These are phyloP conservation scores for Encephalitozoon hellem DNA, from an alignment of 371 early-diverging fungal genomes.

Conservation along the genomic window DNA sequence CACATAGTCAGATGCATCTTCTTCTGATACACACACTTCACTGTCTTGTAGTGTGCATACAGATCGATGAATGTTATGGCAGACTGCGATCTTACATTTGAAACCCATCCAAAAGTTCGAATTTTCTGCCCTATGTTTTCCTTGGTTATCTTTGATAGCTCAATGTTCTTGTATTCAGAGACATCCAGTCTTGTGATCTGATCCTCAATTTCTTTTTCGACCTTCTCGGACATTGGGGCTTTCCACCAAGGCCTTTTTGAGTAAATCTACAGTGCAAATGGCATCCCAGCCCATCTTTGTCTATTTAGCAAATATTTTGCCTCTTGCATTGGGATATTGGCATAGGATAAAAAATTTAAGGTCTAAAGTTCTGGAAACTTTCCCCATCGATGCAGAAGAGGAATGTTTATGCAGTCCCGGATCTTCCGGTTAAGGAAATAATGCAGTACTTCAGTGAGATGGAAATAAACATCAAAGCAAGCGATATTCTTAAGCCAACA, in stretches of 20 bases:
- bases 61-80: constrained; percentile 51
- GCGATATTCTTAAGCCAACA: constrained; percentile 44
- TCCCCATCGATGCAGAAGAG: constrained; percentile 7
- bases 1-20: constrained; percentile 48
- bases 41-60: constrained; percentile 41
- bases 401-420: constrained; percentile 15
- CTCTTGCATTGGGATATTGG: background rate
- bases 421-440: constrained; percentile 44
- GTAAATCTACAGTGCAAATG: background rate
- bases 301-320: background rate
- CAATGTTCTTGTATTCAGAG: constrained; percentile 24
- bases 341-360: background rate
- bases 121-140: constrained; percentile 46
- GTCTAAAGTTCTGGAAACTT: background rate
- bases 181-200: background rate
- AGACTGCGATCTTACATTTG: constrained; percentile 31
- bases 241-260: background rate
- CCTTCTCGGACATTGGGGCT: background rate
- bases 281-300: background rate
- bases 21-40: constrained; percentile 51
- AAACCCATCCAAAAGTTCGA: constrained; percentile 57
- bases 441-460: constrained; percentile 45
- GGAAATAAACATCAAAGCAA: constrained; percentile 38
- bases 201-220: background rate
- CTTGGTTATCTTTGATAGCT: constrained; percentile 17